phyloP scores from a whole-genome alignment of 768 basidiomycete genomes.

The Trametes cubensis region DNA sequence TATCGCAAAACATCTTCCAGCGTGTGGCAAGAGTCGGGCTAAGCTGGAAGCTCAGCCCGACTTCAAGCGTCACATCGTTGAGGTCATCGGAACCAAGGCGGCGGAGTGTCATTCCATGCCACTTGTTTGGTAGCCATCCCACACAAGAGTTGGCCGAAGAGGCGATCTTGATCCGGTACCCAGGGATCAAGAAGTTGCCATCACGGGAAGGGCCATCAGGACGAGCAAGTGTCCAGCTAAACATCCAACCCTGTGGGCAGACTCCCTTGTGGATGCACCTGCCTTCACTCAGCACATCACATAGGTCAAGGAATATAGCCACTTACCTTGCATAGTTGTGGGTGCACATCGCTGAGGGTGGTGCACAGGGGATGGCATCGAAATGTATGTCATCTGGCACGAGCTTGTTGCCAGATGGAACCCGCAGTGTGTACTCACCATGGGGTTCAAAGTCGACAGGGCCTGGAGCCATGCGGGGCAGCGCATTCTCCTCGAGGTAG shows the following conservation, averaged over 20 bases:
- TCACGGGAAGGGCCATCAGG: not conserved
- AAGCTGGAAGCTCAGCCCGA: not conserved
- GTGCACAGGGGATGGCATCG: not conserved
- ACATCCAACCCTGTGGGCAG: not conserved
- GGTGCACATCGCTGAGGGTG: not conserved
- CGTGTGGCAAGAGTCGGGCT: not conserved
- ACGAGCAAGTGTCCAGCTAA: not conserved
- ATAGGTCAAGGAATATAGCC: not conserved
- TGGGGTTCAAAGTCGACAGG: not conserved
- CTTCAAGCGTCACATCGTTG: not conserved
- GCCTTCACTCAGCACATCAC: not conserved
- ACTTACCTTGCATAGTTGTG: not conserved
- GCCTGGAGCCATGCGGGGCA: not conserved
- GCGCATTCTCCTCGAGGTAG: not conserved
- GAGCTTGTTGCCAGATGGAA: not conserved
- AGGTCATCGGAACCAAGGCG: not conserved
- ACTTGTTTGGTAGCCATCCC: not conserved
- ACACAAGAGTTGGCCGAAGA: not conserved
- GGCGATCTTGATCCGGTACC: not conserved
- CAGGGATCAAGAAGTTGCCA: not conserved
- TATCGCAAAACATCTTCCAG: not conserved
- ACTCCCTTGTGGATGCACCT: not conserved
- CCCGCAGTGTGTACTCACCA: not conserved
- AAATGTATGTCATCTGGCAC: not conserved
- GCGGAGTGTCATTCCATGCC: not conserved